A percentile compares a stretch with the other conserved stretches of the same genome.
These are phyloP conservation scores for Fraxinus excelsior DNA, from an alignment of 257 asterid genomes.

Conservation along the genomic window DNA sequence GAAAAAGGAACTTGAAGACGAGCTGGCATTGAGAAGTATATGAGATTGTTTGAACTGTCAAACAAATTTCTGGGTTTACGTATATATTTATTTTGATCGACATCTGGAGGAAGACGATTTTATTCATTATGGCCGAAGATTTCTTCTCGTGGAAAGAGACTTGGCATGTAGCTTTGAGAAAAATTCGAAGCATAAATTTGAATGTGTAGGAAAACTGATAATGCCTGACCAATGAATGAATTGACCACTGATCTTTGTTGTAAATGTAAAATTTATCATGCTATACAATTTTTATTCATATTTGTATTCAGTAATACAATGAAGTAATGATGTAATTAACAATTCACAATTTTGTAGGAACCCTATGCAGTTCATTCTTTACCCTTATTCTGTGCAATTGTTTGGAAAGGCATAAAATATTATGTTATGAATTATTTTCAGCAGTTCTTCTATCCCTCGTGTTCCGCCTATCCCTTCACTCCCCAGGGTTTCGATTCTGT, in stretches of 20 bases:
- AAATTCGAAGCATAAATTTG: not conserved
- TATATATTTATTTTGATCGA: not conserved
- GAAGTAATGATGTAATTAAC: no score
- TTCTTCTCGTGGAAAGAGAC: not conserved
- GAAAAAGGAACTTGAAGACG: conserved; percentile 39
- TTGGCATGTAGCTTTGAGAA: not conserved
- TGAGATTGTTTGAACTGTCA: not conserved
- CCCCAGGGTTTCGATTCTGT: no score
- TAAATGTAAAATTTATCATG: no score
- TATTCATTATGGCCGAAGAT: conserved; percentile 7
- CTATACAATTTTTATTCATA: no score
- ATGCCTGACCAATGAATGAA: not conserved
- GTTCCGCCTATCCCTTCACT: no score
- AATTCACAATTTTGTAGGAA: no score
- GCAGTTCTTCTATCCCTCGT: not conserved
- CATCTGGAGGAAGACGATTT: not conserved
- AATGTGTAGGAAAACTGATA: not conserved
- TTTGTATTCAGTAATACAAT: no score
- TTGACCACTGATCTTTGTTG: no score
- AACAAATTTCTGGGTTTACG: not conserved
- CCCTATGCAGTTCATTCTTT: no score
- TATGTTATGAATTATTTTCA: not conserved
- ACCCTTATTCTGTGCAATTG: no score
- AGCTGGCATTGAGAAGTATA: not conserved
- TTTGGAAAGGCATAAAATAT: no score